Conservation (phyloP, 306 rosid genomes). For the Abrus precatorius region DNA sequence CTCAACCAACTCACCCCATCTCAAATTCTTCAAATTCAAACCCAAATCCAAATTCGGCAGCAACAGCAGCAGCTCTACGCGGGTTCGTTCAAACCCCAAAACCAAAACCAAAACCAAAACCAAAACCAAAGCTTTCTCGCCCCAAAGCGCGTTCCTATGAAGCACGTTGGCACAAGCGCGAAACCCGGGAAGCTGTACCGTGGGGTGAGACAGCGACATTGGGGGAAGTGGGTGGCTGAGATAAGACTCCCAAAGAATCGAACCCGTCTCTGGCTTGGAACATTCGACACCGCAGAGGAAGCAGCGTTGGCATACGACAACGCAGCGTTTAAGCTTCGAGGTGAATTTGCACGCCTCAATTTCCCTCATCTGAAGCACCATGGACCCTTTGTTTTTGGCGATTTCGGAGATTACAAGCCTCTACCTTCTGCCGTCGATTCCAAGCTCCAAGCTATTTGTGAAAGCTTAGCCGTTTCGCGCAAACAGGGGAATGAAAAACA, state of each 20-base stretch:
- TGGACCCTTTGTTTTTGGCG: constrained; percentile 58
- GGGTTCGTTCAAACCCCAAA: too few species aligned
- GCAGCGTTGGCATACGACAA: constrained; percentile 92
- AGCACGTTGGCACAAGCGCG: constrained; percentile 53
- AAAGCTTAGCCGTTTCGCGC: constrained; percentile 56
- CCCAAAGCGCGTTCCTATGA: constrained; percentile 75
- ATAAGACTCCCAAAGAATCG: constrained; percentile 92
- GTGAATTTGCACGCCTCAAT: constrained; percentile 84
- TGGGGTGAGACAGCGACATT: constrained; percentile 92
- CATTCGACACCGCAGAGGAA: constrained; percentile 91
- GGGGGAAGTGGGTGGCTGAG: constrained; percentile 99
- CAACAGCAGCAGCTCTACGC: background rate
- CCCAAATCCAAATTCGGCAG: constrained; percentile 64
- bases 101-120: background rate
- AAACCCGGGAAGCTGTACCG: constrained; percentile 78
- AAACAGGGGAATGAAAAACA: constrained; percentile 54
- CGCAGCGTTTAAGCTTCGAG: constrained; percentile 90
- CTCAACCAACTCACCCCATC: constrained; percentile 82
- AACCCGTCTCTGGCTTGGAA: constrained; percentile 95
- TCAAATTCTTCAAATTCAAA: constrained; percentile 83
- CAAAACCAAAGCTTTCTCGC: constrained; percentile 42
- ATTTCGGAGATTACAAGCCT: constrained; percentile 71
- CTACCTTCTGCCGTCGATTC: constrained; percentile 85
- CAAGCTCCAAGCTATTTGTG: constrained; percentile 84
- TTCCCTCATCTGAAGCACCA: constrained; percentile 74